These are phyloP conservation scores for Penicillium sp. DNA, from an alignment of 2,329 filamentous ascomycete genomes.

Conservation along the genomic window DNA sequence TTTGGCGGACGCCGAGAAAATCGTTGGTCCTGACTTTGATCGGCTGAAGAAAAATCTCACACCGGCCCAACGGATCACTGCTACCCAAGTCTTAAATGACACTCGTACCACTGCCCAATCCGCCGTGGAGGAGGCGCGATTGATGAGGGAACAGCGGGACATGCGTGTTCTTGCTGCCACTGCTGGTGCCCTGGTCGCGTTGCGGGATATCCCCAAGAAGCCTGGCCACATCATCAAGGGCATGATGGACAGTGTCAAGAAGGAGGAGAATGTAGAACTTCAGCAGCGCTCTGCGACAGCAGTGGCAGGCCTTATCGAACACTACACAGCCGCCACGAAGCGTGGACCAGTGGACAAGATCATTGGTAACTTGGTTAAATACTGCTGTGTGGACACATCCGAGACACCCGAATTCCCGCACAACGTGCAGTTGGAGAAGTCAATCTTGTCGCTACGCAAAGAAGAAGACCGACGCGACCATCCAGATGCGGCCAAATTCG, in stretches of 20 bases:
- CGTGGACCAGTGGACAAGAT: conserved; percentile 88
- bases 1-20: conserved; percentile 75
- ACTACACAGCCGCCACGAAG: conserved; percentile 72
- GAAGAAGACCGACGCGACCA: conserved; percentile 94
- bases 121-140: conserved; percentile 70
- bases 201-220: conserved; percentile 82
- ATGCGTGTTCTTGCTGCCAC: conserved; percentile 76
- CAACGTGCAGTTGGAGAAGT: conserved; percentile 66
- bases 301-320: conserved; percentile 73
- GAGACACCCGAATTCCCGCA: conserved; percentile 92
- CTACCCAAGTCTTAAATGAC: conserved; percentile 67
- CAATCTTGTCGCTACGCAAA: conserved; percentile 87
- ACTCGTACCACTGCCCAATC: conserved; percentile 60
- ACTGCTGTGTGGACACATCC: conserved; percentile 92
- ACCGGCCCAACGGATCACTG: conserved; percentile 76
- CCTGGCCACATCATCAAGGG: conserved; percentile 86
- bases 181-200: conserved; percentile 78
- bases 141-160: conserved; percentile 72
- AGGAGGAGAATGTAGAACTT: conserved; percentile 80
- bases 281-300: conserved; percentile 79
- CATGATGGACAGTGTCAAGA: conserved; percentile 97
- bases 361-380: conserved; percentile 89
- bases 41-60: conserved; percentile 79
- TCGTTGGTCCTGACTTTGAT: conserved; percentile 76
- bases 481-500: conserved; percentile 80